Percentiles rank a stretch among this genome's conserved stretches.
Conservation (phyloP, 202 grass and related monocot species). For the Setaria italica region DNA sequence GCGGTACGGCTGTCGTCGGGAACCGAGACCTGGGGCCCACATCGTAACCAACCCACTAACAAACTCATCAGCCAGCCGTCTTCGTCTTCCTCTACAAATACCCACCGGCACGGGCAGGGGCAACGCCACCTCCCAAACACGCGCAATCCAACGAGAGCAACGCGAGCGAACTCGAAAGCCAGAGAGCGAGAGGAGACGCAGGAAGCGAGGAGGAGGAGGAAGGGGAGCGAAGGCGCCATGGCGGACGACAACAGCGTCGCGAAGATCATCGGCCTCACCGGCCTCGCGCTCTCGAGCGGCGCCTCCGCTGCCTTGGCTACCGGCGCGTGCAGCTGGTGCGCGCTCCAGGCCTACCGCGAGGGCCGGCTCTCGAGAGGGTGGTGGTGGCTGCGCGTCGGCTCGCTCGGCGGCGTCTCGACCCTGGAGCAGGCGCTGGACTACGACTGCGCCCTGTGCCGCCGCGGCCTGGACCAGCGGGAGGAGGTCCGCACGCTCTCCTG, state of each 20-base stretch:
- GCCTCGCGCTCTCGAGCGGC: too few relatives aligned
- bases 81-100: background rate
- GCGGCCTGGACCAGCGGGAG: background rate
- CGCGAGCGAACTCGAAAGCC: background rate
- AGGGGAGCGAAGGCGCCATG: background rate
- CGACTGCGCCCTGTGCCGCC: background rate
- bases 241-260: background rate
- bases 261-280: too few relatives aligned
- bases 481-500: constrained; percentile 38
- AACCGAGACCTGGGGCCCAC: background rate
- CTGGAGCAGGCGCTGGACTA: background rate
- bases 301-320: too few relatives aligned
- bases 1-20: too few relatives aligned
- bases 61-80: background rate
- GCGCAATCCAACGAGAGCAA: background rate
- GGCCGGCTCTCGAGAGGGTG: background rate
- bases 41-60: background rate
- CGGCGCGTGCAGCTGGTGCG: background rate
- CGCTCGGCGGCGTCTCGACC: constrained; percentile 37
- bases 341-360: background rate
- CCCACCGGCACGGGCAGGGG: too few relatives aligned
- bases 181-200: background rate
- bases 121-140: background rate
- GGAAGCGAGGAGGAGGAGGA: background rate
- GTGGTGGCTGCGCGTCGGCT: background rate